Evolutionary conservation across 768 basidiomycete species (phyloP).

Genomic region (Boletus rubescentipes): DNA sequence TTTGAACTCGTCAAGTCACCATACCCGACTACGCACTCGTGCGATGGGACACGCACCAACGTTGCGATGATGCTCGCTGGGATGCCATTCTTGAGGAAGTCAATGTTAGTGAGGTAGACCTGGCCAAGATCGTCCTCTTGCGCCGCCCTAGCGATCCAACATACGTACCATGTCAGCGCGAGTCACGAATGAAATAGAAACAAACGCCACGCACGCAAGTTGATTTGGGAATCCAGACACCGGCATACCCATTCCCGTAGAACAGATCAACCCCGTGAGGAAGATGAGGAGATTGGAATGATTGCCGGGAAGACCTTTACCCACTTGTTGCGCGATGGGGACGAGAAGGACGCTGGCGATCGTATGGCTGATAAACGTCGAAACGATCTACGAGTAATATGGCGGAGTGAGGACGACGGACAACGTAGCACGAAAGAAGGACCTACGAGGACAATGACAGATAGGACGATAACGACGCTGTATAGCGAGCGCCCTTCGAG

Average conservation of each 20-base stretch:
- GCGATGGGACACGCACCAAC: slow-evolving; percentile 42
- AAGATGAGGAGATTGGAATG: slow-evolving; percentile 87
- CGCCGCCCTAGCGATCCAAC: slow-evolving; percentile 58
- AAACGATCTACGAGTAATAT: slow-evolving; percentile 56
- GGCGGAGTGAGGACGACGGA: no score
- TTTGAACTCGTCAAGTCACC: not conserved
- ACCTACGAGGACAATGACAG: slow-evolving; percentile 66
- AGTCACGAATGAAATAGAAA: not conserved
- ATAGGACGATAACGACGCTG: slow-evolving; percentile 68
- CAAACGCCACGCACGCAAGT: slow-evolving; percentile 66
- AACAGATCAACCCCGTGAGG: slow-evolving; percentile 89
- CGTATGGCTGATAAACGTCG: slow-evolving; percentile 97
- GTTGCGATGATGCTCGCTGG: slow-evolving; percentile 92
- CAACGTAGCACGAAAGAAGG: not conserved
- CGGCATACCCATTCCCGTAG: slow-evolving; percentile 97
- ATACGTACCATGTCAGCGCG: not conserved
- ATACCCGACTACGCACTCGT: no score
- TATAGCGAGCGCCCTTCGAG: slow-evolving; percentile 66
- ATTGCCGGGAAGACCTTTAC: slow-evolving; percentile 64
- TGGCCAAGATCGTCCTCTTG: slow-evolving; percentile 95
- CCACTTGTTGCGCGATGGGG: slow-evolving; percentile 92
- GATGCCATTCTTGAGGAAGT: slow-evolving; percentile 92
- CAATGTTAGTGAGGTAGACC: slow-evolving; percentile 77
- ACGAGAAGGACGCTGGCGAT: slow-evolving; percentile 97
- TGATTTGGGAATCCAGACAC: slow-evolving; percentile 99